Percentiles rank a stretch among this genome's conserved stretches.
These are phyloP conservation scores for Wickerhamomyces kurtzmanii DNA, from an alignment of 805 yeast genomes.

Conservation along the genomic window DNA sequence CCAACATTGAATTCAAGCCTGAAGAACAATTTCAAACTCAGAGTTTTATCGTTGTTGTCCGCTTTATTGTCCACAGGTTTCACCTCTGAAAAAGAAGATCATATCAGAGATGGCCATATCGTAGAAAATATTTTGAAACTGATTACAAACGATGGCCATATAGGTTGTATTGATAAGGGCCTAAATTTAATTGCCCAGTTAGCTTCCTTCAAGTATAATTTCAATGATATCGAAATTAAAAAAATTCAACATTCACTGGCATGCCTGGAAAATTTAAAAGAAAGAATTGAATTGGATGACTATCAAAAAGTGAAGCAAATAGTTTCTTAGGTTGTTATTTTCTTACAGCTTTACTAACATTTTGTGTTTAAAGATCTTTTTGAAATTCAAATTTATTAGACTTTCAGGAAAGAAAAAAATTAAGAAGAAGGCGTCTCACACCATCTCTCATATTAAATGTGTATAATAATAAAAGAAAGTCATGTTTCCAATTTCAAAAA, in stretches of 20 bases:
- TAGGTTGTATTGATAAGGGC: conserved; percentile 48
- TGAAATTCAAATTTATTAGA: too few species aligned
- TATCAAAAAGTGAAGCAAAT: conserved; percentile 38
- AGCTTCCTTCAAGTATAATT: conserved; percentile 31
- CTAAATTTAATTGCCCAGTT: conserved; percentile 40
- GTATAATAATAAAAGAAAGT: not conserved
- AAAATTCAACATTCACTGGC: conserved; percentile 26
- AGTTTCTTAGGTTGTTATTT: not conserved
- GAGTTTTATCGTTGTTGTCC: conserved; percentile 48
- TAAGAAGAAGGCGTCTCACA: too few species aligned
- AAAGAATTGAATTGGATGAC: conserved; percentile 46
- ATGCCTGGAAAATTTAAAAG: conserved; percentile 30
- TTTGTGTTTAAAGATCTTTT: too few species aligned
- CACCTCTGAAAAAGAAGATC: conserved; percentile 25
- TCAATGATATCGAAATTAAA: conserved; percentile 30
- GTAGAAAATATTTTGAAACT: conserved; percentile 16
- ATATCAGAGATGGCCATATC: conserved; percentile 23
- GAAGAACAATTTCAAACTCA: conserved; percentile 33
- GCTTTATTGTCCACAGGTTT: conserved; percentile 48
- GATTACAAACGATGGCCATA: conserved; percentile 18
- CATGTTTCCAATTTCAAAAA: conserved; percentile 8
- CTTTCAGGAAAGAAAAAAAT: too few species aligned
- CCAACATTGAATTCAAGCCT: conserved; percentile 13
- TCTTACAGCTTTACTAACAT: too few species aligned
- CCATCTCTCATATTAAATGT: not conserved